Evolutionary conservation across 2,329 filamentous ascomycete species (phyloP), one percentile per base, ranked within the genome.

Genomic region (Aureobasidium leucospermi): DNA sequence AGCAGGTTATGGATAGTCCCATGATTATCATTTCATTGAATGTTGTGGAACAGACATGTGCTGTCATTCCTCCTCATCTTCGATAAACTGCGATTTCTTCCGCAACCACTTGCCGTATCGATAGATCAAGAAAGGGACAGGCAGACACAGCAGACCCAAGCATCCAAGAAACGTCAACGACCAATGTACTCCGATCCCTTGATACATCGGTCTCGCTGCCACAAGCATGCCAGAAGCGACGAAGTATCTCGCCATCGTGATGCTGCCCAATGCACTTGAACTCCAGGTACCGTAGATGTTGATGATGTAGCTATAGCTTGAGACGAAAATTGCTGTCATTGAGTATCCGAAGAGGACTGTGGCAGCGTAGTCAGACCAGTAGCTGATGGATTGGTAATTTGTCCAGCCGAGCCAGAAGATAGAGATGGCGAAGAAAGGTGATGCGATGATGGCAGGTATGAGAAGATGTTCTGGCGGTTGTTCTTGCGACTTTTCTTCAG

Each of bases 321-420:
- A 69, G 29, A 75, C 70, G 60, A 74, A 77, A 60, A 78, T 73
- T 2, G 72, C 71, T 49, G 74, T 74, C 62, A 79, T 70, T 1
- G 74, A 75, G 43, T 73, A 77, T 1, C 78, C 77, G 38, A 80
- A 78, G 0, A 77, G 53, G 0, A 69, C 66, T 0, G 72, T 69
- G 0, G 75, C 76, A 0, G 76, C 65, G 3, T 79, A 73, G 4
- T 73, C 70, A 0, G 74, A 76, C 69, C 77, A 78, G 63, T 76
- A 74, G 39, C 74, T 75, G 23, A 78, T 71, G n/a, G 55, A 61
- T 0, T 70, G 62, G 34, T 74, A 70, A 1, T 73, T 72, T 1
- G 75, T 74, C 78, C 78, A 80, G 3, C 75, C 78, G 11, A 80
- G 71, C 77, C 77, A 79, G 61, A 80, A 80, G 2, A 80, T 71